Conservation (phyloP, 106 monocot genomes). For the Hemerocallis citrina region DNA sequence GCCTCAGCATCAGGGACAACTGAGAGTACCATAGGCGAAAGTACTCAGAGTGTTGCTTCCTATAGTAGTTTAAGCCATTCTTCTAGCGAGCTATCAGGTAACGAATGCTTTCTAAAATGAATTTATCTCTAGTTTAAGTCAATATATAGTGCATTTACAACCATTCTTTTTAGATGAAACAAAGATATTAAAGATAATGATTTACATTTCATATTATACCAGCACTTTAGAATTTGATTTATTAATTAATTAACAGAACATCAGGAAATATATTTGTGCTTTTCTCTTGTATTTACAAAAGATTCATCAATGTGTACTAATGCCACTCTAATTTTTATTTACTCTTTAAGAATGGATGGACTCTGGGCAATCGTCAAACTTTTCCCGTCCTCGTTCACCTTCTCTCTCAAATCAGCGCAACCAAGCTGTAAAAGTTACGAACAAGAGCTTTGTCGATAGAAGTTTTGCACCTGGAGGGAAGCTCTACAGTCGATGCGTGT, state of each 20-base stretch:
- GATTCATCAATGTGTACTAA: no score
- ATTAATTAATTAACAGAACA: no score
- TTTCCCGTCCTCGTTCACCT: constrained; percentile 2
- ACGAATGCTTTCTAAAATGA: not conserved
- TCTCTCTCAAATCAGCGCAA: constrained; percentile 19
- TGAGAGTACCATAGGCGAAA: constrained; percentile 14
- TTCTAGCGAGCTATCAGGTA: constrained; percentile 10
- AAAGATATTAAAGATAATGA: no score
- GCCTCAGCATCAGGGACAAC: constrained; percentile 16
- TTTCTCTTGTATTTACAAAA: no score
- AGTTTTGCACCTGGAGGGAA: not conserved
- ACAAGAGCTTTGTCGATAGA: constrained; percentile 7
- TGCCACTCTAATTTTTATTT: constrained; percentile 5
- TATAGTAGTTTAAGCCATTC: constrained; percentile 4
- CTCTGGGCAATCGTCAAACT: constrained; percentile 13
- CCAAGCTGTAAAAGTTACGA: constrained; percentile 26
- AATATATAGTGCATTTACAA: no score
- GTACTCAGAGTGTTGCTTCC: constrained; percentile 8
- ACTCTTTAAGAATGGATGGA: constrained; percentile 15
- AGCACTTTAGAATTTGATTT: no score
- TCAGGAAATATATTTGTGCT: not conserved
- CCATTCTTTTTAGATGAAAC: not conserved
- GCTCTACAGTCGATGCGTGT: constrained; percentile 7
- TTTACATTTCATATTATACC: no score
- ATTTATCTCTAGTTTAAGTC: no score